A percentile compares a stretch with the other conserved stretches of the same genome.
phyloP scores from a whole-genome alignment of 805 yeast genomes.

The Hanseniaspora taiwanica region DNA sequence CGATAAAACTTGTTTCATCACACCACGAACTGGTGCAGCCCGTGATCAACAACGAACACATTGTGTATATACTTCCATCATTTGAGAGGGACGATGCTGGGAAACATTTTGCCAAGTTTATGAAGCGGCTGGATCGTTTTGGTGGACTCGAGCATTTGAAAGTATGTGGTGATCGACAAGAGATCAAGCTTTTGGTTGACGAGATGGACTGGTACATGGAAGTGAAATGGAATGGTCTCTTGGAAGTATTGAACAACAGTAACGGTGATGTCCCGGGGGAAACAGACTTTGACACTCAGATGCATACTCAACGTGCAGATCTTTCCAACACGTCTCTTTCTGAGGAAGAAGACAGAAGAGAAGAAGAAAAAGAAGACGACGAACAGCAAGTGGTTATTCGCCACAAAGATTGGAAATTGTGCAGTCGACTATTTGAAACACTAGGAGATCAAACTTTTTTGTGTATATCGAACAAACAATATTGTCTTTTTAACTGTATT shows the following conservation, averaged over 20 bases:
- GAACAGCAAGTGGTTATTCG: constrained; percentile 31
- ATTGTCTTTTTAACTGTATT: constrained; percentile 52
- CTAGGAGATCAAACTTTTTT: constrained; percentile 45
- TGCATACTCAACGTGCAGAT: too few relatives aligned
- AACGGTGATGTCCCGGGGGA: too few relatives aligned
- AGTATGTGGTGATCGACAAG: constrained; percentile 4
- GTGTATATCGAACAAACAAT: constrained; percentile 42
- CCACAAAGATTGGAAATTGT: constrained; percentile 56
- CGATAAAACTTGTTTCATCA: constrained; percentile 49
- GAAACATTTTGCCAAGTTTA: constrained; percentile 35
- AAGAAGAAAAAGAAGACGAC: constrained; percentile 12
- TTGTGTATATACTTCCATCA: constrained; percentile 35
- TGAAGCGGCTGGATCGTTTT: constrained; percentile 56
- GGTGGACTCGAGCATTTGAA: constrained; percentile 33
- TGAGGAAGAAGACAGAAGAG: constrained; percentile 6
- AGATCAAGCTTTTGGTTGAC: constrained; percentile 17
- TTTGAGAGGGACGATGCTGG: constrained; percentile 18
- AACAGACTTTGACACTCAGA: too few relatives aligned
- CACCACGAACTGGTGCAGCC: constrained; percentile 55
- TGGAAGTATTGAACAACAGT: constrained; percentile 15
- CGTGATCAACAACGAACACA: constrained; percentile 36
- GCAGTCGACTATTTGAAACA: constrained; percentile 44
- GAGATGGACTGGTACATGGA: constrained; percentile 23
- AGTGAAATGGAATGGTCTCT: constrained; percentile 23
- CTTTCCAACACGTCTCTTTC: constrained; percentile 1